Conservation (phyloP, 805 yeast genomes). For the Lachancea quebecensis region DNA sequence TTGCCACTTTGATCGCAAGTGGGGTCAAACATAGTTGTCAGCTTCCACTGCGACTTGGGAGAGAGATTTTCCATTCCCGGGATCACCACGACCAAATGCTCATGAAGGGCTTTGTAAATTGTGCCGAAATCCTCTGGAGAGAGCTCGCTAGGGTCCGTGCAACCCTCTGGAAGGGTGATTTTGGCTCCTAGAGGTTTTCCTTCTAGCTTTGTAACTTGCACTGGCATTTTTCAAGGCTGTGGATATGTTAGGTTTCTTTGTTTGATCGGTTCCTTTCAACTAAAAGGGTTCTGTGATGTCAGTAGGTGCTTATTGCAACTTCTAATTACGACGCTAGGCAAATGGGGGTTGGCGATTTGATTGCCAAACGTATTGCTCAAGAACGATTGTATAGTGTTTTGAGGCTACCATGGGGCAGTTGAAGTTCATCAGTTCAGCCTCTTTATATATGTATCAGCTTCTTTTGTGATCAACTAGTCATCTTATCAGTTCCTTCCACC, state of each 20-base stretch:
- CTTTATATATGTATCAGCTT: no score
- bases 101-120: conserved; percentile 58
- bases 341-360: no score
- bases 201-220: conserved; percentile 18
- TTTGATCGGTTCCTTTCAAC: not conserved
- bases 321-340: no score
- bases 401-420: no score
- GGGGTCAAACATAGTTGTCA: conserved; percentile 77
- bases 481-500: not conserved
- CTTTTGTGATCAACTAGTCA: not conserved
- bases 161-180: conserved; percentile 56
- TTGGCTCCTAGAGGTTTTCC: conserved; percentile 58
- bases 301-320: no score
- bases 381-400: no score
- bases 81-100: conserved; percentile 64
- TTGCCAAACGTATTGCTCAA: no score
- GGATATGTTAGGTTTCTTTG: not conserved
- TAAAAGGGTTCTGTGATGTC: not conserved
- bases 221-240: conserved; percentile 9
- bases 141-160: conserved; percentile 67
- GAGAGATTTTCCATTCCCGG: conserved; percentile 62
- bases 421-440: no score
- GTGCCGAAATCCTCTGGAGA: conserved; percentile 56
- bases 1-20: conserved; percentile 44
- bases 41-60: conserved; percentile 68